A percentile compares a stretch with the other conserved stretches of the same genome.
Evolutionary conservation across 371 early-diverging fungal species (phyloP).

Genomic region (Nematocida major): DNA sequence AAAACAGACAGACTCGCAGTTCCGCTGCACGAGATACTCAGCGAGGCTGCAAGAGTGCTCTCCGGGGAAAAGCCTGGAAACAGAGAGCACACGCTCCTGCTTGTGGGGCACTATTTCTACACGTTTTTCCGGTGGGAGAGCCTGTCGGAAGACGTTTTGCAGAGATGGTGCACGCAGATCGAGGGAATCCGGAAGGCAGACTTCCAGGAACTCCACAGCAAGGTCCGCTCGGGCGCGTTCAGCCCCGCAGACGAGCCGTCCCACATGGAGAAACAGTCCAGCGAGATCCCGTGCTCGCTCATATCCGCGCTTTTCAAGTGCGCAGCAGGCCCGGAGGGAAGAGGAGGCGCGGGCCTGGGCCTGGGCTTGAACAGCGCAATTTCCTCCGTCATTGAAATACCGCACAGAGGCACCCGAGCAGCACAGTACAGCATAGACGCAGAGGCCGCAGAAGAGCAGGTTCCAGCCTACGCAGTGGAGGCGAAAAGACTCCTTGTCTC

Average conservation of each 20-base stretch:
- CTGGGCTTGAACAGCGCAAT: not conserved
- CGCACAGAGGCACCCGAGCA: not conserved
- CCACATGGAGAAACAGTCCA: not conserved
- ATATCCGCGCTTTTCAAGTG: constrained; percentile 28
- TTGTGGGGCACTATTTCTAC: constrained; percentile 33
- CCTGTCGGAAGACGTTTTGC: constrained; percentile 5
- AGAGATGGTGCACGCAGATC: not conserved
- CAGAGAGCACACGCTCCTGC: constrained; percentile 4
- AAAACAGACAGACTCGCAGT: constrained; percentile 13
- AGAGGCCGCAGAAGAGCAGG: not conserved
- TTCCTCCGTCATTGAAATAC: not conserved
- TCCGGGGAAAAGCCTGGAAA: not conserved
- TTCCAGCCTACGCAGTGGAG: not conserved
- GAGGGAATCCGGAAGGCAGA: constrained; percentile 10
- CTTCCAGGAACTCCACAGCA: constrained; percentile 41
- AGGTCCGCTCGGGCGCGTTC: not conserved
- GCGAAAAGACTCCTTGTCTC: constrained; percentile 23
- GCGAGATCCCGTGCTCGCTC: not conserved
- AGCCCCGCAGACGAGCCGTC: not conserved
- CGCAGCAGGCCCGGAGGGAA: constrained; percentile 9
- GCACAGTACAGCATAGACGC: not conserved
- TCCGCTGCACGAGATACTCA: not conserved
- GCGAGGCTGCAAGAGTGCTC: constrained; percentile 7
- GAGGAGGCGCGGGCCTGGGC: not conserved
- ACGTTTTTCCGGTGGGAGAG: constrained; percentile 24